Conservation (phyloP, 2,329 filamentous ascomycete species). For the Coniella vitis region DNA sequence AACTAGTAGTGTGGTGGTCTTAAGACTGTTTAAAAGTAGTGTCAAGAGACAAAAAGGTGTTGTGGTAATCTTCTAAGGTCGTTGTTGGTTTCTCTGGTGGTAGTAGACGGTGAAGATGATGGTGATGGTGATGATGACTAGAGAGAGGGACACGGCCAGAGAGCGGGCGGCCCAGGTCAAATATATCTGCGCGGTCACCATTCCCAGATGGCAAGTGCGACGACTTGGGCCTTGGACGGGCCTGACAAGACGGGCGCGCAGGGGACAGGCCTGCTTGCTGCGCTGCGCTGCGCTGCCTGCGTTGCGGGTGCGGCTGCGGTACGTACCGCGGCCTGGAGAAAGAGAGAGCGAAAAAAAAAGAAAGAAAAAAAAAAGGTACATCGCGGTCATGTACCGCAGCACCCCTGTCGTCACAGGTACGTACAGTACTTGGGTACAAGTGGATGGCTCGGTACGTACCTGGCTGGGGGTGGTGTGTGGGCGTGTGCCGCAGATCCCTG, state of each 20-base stretch:
- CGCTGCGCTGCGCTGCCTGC: neutral
- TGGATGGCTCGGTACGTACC: too few species aligned
- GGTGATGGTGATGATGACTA: constrained; percentile 1
- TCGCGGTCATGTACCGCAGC: too few species aligned
- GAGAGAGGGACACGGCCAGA: neutral
- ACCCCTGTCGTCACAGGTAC: too few species aligned
- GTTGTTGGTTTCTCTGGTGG: too few species aligned
- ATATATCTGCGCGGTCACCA: constrained; percentile 4
- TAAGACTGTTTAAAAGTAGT: neutral
- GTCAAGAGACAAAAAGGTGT: neutral
- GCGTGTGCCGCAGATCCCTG: constrained; percentile 14
- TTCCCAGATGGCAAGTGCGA: constrained; percentile 1
- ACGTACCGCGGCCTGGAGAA: too few species aligned
- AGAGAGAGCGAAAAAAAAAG: too few species aligned
- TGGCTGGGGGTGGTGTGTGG: neutral
- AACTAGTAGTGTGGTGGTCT: neutral
- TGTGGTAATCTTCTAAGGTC: too few species aligned
- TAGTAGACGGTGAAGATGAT: too few species aligned
- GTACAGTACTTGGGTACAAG: constrained; percentile 6
- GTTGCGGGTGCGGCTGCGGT: neutral
- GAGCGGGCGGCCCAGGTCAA: constrained; percentile 2
- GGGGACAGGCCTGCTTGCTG: neutral
- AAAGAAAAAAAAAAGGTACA: neutral
- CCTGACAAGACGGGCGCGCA: neutral
- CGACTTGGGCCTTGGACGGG: neutral